Evolutionary conservation across 1,284 basidiomycete species (phyloP), one percentile per base, ranked within the genome.

Genomic region (Afroboletus lepidellus): DNA sequence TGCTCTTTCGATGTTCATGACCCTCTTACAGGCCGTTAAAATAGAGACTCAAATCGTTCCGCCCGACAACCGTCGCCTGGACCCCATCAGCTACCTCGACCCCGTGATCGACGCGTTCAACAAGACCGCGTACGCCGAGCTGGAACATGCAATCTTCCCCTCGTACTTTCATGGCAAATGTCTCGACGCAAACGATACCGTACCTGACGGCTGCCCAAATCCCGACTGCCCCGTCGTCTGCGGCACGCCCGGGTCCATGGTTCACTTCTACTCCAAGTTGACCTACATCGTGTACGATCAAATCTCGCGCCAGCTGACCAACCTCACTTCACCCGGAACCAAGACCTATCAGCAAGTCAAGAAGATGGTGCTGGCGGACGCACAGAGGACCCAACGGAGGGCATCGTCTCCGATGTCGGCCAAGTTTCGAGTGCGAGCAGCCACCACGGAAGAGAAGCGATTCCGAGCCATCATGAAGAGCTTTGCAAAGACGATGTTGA

Each of bases 141-240:
- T 85, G 59, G 70, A 77, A 59, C 67, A 55, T 24, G 75, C 74
- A 20, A 83, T 88, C 57, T 88, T 88, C 56, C 81, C 83, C 3
- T 65, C 68, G 27, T 81, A 73, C 69, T 90, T 90, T 67, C 88
- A 90, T 57, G 88, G 87, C 51, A 90, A 87, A 70, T 90, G 87
- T 61, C 78, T 80, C 59, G 62, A 73, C 38, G 62, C 57, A 8
- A 72, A 80, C 51, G 82, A 78, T 44, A 69, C 76, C 49, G 77
- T 83, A 24, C 87, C 86, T 13, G 48, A 70, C 5, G 88, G 87
- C 25, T 90, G 88, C 60, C 87, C 87, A 3, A 86, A 89, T 60
- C 86, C 87, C 27, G 80, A 88, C 63, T 90, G 87, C 64, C 79
- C 84, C 30, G 77, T 87, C 52, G 78, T 87, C 39, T 89, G 87